These are phyloP conservation scores for Magnaporthiopsis incrustans DNA, from an alignment of 2,329 filamentous ascomycete genomes.

Conservation along the genomic window DNA sequence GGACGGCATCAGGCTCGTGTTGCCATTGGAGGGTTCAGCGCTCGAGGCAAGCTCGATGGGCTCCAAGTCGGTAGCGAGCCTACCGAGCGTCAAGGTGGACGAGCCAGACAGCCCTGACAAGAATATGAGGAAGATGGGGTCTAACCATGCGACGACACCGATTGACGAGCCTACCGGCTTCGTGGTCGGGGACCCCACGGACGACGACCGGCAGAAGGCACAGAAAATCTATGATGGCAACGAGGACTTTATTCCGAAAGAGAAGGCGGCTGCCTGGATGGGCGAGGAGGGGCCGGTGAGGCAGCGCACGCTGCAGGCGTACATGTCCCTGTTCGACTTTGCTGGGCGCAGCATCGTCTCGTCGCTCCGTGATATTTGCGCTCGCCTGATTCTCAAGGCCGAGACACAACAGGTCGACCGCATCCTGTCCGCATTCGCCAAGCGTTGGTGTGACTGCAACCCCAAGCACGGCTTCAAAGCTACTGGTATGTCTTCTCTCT, in stretches of 20 bases:
- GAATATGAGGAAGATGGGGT: constrained; percentile 9
- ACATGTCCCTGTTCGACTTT: constrained; percentile 91
- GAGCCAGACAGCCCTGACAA: constrained; percentile 8
- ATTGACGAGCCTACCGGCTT: constrained; percentile 50
- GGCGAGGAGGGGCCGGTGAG: constrained; percentile 62
- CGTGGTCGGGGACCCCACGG: constrained; percentile 49
- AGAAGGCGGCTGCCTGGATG: constrained; percentile 79
- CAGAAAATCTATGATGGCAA: constrained; percentile 76
- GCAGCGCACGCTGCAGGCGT: constrained; percentile 58
- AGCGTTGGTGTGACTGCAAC: constrained; percentile 90
- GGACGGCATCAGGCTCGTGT: constrained; percentile 27
- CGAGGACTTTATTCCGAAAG: constrained; percentile 71
- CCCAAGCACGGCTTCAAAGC: constrained; percentile 88
- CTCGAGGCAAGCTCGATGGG: neutral
- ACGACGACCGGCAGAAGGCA: constrained; percentile 70
- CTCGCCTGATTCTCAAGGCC: constrained; percentile 71
- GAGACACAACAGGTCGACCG: constrained; percentile 97
- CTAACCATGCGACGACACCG: constrained; percentile 24
- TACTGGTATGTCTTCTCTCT: constrained; percentile 48
- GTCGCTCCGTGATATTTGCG: constrained; percentile 73
- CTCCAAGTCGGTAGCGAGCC: constrained; percentile 23
- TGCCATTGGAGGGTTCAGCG: constrained; percentile 34
- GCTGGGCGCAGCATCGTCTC: constrained; percentile 69
- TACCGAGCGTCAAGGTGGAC: constrained; percentile 38
- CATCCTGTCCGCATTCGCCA: constrained; percentile 81